Evolutionary conservation across 768 basidiomycete genomes (phyloP).

Genomic region (Hypholoma sublateritium): DNA sequence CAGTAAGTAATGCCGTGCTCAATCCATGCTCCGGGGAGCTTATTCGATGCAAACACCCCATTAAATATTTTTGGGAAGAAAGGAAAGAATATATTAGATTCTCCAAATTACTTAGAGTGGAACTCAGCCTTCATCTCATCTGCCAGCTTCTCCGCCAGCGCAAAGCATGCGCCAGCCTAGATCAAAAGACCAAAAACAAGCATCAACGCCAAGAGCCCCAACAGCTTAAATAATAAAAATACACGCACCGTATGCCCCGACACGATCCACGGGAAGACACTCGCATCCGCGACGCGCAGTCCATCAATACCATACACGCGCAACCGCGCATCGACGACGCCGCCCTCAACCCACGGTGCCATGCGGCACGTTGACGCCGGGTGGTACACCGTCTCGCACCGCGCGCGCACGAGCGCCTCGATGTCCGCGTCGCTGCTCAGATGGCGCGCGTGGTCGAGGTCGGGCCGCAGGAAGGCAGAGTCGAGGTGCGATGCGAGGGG

Average conservation of each 20-base stretch:
- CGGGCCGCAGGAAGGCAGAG: slow-evolving; percentile 25
- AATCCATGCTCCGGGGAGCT: no score
- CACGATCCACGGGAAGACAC: slow-evolving; percentile 44
- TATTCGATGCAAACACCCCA: no score
- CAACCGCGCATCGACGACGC: slow-evolving; percentile 38
- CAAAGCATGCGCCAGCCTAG: slow-evolving; percentile 33
- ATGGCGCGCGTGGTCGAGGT: slow-evolving; percentile 40
- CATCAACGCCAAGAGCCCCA: neutral
- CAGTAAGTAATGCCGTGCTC: no score
- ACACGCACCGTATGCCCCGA: slow-evolving; percentile 47
- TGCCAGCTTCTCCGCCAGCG: slow-evolving; percentile 34
- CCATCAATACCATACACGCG: slow-evolving; percentile 41
- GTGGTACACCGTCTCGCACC: slow-evolving; percentile 49
- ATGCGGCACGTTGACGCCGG: slow-evolving; percentile 47
- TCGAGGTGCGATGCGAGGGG: slow-evolving; percentile 41
- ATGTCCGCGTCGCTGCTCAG: slow-evolving; percentile 42
- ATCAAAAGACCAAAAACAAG: neutral
- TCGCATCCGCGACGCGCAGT: slow-evolving; percentile 48
- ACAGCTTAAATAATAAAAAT: neutral
- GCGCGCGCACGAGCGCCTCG: slow-evolving; percentile 37
- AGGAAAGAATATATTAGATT: neutral
- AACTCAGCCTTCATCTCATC: slow-evolving; percentile 30
- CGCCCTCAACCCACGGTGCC: slow-evolving; percentile 38
- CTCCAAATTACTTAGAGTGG: neutral
- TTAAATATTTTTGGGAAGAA: no score